A percentile compares a stretch with the other conserved stretches of the same genome.
Evolutionary conservation across 2,329 filamentous ascomycete species (phyloP).

Genomic region (Calonectria pteridis): DNA sequence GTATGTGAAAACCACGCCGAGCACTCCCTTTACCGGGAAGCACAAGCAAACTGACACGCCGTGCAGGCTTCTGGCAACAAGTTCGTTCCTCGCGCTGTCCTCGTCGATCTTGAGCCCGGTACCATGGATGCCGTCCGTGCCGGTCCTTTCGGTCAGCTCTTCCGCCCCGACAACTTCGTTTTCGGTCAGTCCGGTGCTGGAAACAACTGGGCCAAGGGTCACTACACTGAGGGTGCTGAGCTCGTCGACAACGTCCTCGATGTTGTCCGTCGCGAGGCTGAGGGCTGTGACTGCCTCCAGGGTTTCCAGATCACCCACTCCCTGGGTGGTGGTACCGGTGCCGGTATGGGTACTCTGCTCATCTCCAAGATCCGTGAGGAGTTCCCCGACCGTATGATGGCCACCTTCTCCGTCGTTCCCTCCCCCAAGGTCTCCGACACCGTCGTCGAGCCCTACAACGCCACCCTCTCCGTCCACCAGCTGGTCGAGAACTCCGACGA

Average conservation of each 20-base stretch:
- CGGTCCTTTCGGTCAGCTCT: conserved; percentile 97
- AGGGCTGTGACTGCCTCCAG: conserved; percentile 99
- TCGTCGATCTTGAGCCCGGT: conserved; percentile 99
- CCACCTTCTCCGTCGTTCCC: conserved; percentile 98
- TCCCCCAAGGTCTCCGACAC: conserved; percentile 99
- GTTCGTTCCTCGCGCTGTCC: conserved; percentile 98
- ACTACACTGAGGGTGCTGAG: conserved; percentile 99
- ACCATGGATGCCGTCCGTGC: conserved; percentile 99
- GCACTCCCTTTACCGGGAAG: neutral
- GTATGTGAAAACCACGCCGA: conserved; percentile 50
- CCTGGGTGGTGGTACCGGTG: conserved; percentile 99
- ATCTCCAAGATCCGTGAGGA: conserved; percentile 99
- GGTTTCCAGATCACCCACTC: conserved; percentile 99
- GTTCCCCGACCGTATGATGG: conserved; percentile 99
- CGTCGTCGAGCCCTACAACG: conserved; percentile 99
- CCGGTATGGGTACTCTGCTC: conserved; percentile 99
- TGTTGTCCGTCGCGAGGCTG: conserved; percentile 97
- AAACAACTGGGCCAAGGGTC: conserved; percentile 99
- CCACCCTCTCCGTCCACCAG: conserved; percentile 98
- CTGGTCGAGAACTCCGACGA: conserved; percentile 99
- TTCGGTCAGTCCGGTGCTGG: conserved; percentile 99
- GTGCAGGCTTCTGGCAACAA: conserved; percentile 93
- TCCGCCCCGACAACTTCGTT: conserved; percentile 99
- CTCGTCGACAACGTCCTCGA: conserved; percentile 98
- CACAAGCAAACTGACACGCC: conserved; percentile 32